Percentiles rank a stretch among this genome's conserved stretches.
Conservation (phyloP, 2,329 filamentous ascomycete species). For the Seiridium unicorne region DNA sequence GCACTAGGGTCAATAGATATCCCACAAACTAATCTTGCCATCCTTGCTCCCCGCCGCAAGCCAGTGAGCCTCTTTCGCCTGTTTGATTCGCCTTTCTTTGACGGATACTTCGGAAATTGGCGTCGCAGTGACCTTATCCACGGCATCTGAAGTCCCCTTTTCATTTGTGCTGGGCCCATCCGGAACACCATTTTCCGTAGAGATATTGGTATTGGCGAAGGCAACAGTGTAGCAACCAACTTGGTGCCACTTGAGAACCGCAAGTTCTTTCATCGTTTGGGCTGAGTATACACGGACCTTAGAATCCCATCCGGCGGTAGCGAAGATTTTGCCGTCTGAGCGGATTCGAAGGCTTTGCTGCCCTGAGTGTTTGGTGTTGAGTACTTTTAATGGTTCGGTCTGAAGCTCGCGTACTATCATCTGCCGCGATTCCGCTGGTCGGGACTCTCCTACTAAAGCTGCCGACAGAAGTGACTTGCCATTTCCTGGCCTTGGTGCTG, state of each 20-base stretch:
- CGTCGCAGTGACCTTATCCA: constrained; percentile 21
- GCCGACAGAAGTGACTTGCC: constrained; percentile 27
- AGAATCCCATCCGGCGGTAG: constrained; percentile 91
- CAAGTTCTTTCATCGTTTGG: constrained; percentile 81
- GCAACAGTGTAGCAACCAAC: constrained; percentile 80
- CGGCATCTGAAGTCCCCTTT: constrained; percentile 7
- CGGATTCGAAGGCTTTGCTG: constrained; percentile 80
- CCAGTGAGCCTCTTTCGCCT: constrained; percentile 77
- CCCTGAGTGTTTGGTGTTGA: constrained; percentile 84
- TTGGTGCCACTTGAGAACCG: constrained; percentile 92
- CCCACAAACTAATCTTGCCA: constrained; percentile 93
- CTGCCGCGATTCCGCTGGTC: constrained; percentile 13
- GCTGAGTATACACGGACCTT: constrained; percentile 77
- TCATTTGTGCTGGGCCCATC: neutral
- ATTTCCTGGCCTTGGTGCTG: neutral
- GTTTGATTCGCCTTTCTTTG: constrained; percentile 60
- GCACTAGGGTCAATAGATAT: constrained; percentile 66
- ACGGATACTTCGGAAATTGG: constrained; percentile 44
- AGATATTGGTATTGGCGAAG: constrained; percentile 55
- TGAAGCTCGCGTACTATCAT: constrained; percentile 13
- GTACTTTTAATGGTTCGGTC: constrained; percentile 53
- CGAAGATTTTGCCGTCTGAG: constrained; percentile 78
- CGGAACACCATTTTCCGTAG: neutral
- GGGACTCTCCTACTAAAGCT: constrained; percentile 19
- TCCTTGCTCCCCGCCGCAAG: constrained; percentile 89